Percentiles rank a stretch among this genome's conserved stretches.
These are phyloP conservation scores for Chrysophaeum taylorii DNA, from an alignment of 352 stramenopile species.

Conservation along the genomic window DNA sequence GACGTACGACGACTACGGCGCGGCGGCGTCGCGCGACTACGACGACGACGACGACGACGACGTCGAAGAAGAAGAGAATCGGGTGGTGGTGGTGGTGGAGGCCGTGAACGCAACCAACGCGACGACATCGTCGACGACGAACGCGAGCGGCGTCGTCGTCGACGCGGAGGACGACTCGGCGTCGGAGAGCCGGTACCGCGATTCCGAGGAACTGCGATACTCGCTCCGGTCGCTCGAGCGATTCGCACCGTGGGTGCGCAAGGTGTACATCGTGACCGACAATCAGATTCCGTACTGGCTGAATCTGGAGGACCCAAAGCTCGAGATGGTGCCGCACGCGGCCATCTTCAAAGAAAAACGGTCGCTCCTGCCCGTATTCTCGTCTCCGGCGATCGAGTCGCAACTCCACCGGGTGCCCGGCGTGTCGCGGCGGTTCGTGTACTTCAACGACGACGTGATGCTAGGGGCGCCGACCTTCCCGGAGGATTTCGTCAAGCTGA, in stretches of 20 bases:
- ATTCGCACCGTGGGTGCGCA: constrained; percentile 83
- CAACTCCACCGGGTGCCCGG: constrained; percentile 80
- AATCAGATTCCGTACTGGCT: constrained; percentile 84
- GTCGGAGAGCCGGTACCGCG: constrained; percentile 76
- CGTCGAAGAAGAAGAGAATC: not conserved
- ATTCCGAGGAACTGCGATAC: constrained; percentile 85
- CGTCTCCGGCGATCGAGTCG: constrained; percentile 80
- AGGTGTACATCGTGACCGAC: constrained; percentile 85
- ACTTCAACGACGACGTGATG: constrained; percentile 94
- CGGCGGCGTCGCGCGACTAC: not conserved
- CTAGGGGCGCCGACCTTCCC: constrained; percentile 67
- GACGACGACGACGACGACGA: not conserved
- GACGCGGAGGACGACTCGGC: constrained; percentile 29
- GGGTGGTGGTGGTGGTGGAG: not conserved
- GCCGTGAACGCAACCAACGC: not conserved
- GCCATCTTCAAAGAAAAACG: constrained; percentile 70
- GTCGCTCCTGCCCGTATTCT: constrained; percentile 79
- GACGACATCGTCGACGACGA: constrained; percentile 11
- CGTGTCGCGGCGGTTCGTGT: constrained; percentile 78
- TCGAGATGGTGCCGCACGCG: constrained; percentile 72
- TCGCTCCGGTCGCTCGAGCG: constrained; percentile 75
- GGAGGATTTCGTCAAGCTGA: constrained; percentile 76
- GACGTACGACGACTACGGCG: not conserved
- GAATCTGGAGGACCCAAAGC: constrained; percentile 57
- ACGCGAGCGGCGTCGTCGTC: constrained; percentile 9